phyloP scores from a whole-genome alignment of 495 filamentous ascomycete genomes.

The Penicillium fimorum region DNA sequence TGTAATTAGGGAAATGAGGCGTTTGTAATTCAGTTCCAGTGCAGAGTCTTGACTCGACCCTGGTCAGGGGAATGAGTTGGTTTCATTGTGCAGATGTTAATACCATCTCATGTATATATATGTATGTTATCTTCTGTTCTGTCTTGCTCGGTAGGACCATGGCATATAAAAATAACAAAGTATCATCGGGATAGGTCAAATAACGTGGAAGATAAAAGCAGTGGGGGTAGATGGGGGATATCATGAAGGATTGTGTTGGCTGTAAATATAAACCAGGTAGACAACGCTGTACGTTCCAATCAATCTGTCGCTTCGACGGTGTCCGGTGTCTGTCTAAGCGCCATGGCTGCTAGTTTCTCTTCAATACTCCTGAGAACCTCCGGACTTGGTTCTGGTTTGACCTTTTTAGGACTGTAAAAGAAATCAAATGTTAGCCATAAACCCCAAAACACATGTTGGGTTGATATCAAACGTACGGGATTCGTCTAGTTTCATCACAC shows the following conservation, averaged over 20 bases:
- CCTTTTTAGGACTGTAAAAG: conserved; percentile 50
- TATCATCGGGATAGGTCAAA: neutral
- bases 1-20: neutral
- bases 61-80: neutral
- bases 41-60: neutral
- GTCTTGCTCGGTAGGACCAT: neutral
- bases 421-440: conserved; percentile 37
- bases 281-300: neutral
- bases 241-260: conserved; percentile 1
- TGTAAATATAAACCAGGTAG: neutral
- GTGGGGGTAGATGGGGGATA: neutral
- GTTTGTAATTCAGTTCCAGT: neutral
- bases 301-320: neutral
- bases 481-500: conserved; percentile 45
- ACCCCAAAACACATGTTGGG: neutral
- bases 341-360: conserved; percentile 48
- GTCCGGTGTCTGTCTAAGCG: neutral
- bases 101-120: neutral
- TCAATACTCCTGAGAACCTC: conserved; percentile 61
- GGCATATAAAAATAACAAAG: neutral
- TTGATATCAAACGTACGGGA: conserved; percentile 44
- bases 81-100: neutral
- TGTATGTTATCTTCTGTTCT: neutral
- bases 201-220: neutral
- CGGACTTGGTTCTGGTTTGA: conserved; percentile 63